Evolutionary conservation across 805 yeast genomes (phyloP).

Genomic region (Kodamaea hsintzibuensis): DNA sequence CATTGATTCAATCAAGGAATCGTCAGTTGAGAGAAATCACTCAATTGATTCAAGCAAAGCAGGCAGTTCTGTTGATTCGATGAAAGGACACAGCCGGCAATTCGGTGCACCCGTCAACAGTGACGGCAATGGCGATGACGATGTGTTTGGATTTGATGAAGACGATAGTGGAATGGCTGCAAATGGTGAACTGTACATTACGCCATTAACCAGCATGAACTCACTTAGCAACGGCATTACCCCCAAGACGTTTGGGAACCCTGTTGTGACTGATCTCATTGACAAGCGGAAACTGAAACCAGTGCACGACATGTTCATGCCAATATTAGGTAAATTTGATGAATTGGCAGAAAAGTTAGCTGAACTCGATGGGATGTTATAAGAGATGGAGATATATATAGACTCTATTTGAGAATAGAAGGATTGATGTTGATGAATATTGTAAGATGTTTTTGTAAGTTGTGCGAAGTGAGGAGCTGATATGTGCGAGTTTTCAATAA

Average conservation of each 20-base stretch:
- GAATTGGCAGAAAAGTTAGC: slow-evolving; percentile 44
- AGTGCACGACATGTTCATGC: slow-evolving; percentile 56
- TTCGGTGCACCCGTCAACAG: not conserved
- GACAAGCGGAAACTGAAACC: slow-evolving; percentile 31
- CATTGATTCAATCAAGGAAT: not conserved
- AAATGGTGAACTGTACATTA: slow-evolving; percentile 13
- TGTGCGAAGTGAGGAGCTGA: too few relatives aligned
- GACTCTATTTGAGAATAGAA: not conserved
- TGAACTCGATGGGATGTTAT: slow-evolving; percentile 29
- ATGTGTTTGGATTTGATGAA: slow-evolving; percentile 3
- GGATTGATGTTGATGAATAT: not conserved
- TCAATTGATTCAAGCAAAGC: not conserved
- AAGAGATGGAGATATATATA: not conserved
- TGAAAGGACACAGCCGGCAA: not conserved
- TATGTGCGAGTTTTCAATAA: too few relatives aligned
- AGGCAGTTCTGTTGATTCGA: not conserved
- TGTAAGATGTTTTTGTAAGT: not conserved
- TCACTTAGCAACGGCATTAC: slow-evolving; percentile 21
- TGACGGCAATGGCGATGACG: slow-evolving; percentile 7
- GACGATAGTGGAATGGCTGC: slow-evolving; percentile 2
- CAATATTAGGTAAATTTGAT: slow-evolving; percentile 52
- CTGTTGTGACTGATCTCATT: slow-evolving; percentile 11
- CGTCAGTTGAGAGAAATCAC: not conserved
- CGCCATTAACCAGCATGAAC: slow-evolving; percentile 41
- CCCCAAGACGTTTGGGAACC: slow-evolving; percentile 4